Conservation (phyloP, 345 rosid species). For the Hypericum perforatum region DNA sequence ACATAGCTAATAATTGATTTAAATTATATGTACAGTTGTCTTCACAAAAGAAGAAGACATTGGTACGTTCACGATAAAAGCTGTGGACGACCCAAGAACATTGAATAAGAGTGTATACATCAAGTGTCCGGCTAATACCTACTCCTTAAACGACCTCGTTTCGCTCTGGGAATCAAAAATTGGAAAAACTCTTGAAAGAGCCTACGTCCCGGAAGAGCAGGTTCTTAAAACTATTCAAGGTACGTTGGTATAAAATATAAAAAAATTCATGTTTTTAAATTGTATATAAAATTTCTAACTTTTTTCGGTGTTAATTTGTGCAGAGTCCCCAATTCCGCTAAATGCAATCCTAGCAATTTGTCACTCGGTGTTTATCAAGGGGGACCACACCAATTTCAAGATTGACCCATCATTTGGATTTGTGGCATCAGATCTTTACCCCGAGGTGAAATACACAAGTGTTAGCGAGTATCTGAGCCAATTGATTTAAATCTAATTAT, state of each 20-base stretch:
- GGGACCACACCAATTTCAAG: constrained; percentile 1
- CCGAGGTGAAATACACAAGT: neutral
- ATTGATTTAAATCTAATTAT: neutral
- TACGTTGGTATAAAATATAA: neutral
- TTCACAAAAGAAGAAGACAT: constrained; percentile 9
- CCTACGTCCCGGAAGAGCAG: constrained; percentile 1
- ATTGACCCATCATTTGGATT: neutral
- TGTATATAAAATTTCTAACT: neutral
- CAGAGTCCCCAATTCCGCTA: neutral
- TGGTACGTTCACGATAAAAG: constrained; percentile 8
- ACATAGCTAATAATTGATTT: neutral
- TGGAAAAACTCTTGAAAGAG: neutral
- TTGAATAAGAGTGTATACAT: constrained; percentile 8
- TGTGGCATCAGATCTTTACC: constrained; percentile 1
- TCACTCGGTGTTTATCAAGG: constrained; percentile 4
- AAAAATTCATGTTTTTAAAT: neutral
- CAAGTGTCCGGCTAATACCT: constrained; percentile 1
- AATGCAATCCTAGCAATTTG: neutral
- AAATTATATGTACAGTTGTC: neutral
- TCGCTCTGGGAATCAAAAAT: constrained; percentile 8
- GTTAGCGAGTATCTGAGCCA: neutral
- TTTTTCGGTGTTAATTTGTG: neutral
- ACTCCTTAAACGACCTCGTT: constrained; percentile 6
- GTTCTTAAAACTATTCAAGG: constrained; percentile 1
- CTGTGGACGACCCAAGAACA: constrained; percentile 8